Evolutionary conservation across 371 early-diverging fungal genomes (phyloP).

Genomic region (Zopfochytrium polystomum): DNA sequence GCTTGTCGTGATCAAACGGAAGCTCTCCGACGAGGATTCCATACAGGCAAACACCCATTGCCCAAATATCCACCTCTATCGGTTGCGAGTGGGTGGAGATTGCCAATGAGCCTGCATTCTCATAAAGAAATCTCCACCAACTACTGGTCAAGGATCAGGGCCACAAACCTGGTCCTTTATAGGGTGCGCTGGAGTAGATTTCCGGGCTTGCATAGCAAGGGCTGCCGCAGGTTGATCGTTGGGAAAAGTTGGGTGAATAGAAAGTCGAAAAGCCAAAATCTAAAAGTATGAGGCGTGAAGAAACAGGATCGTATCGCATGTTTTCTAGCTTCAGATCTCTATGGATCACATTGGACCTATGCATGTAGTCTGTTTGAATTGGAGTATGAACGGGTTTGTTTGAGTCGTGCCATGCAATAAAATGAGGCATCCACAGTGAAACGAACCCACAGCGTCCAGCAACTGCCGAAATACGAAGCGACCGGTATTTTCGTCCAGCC

Average conservation of each 20-base stretch:
- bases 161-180: constrained; percentile 82
- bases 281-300: constrained; percentile 57
- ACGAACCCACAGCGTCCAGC: constrained; percentile 32
- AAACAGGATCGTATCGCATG: constrained; percentile 64
- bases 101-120: too few species aligned
- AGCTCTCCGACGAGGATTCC: constrained; percentile 77
- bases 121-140: too few species aligned
- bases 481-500: constrained; percentile 23
- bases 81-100: too few species aligned
- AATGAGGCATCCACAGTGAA: not conserved
- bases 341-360: constrained; percentile 38
- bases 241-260: constrained; percentile 55
- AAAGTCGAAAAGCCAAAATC: constrained; percentile 91
- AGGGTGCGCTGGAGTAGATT: constrained; percentile 70
- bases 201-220: constrained; percentile 81
- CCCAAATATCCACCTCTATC: constrained; percentile 93
- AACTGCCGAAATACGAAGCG: constrained; percentile 30
- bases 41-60: constrained; percentile 68
- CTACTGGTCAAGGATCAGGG: too few species aligned
- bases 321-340: constrained; percentile 93
- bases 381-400: too few species aligned
- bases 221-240: constrained; percentile 36
- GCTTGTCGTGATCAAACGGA: constrained; percentile 69
- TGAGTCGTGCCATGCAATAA: too few species aligned
- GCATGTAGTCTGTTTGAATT: constrained; percentile 26